Percentiles rank a stretch among this genome's conserved stretches.
These are phyloP conservation scores for Tripterygium wilfordii DNA, from an alignment of 177 flowering plant species.

Conservation along the genomic window DNA sequence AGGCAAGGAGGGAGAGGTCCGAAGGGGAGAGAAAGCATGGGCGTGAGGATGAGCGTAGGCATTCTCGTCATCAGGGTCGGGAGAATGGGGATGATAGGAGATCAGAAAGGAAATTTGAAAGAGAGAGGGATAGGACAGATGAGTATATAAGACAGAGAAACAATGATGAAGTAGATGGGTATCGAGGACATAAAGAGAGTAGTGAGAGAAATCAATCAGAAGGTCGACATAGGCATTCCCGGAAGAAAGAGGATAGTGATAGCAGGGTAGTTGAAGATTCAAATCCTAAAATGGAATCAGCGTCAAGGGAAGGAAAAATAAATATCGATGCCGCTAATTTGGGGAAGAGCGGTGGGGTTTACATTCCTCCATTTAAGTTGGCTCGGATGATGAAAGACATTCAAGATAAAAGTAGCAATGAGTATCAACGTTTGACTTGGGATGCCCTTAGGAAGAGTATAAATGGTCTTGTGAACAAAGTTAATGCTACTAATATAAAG, in stretches of 20 bases:
- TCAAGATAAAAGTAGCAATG: slow-evolving; percentile 67
- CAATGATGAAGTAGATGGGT: slow-evolving; percentile 7
- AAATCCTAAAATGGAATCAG: slow-evolving; percentile 10
- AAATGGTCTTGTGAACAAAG: slow-evolving; percentile 88
- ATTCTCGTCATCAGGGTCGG: too few species aligned
- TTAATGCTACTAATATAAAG: slow-evolving; percentile 76
- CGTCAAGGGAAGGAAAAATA: slow-evolving; percentile 14
- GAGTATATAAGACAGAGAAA: background rate
- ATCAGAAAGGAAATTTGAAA: slow-evolving; percentile 6
- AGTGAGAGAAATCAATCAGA: slow-evolving; percentile 1
- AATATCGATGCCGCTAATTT: slow-evolving; percentile 17
- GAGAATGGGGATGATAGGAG: slow-evolving; percentile 7
- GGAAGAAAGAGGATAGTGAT: slow-evolving; percentile 10
- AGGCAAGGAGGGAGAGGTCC: slow-evolving; percentile 1
- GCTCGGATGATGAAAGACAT: slow-evolving; percentile 79
- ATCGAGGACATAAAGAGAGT: slow-evolving; percentile 11
- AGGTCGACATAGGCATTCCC: slow-evolving; percentile 1
- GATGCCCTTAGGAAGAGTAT: slow-evolving; percentile 88
- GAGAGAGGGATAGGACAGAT: slow-evolving; percentile 10
- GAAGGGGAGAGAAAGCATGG: slow-evolving; percentile 5
- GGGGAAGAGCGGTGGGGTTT: slow-evolving; percentile 78
- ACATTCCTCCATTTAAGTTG: slow-evolving; percentile 77
- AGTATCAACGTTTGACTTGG: slow-evolving; percentile 87
- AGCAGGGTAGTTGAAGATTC: slow-evolving; percentile 9
- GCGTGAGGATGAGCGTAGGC: slow-evolving; percentile 6